These are phyloP conservation scores for Fraxinus velutina DNA, from an alignment of 305 asterid genomes.

Conservation along the genomic window DNA sequence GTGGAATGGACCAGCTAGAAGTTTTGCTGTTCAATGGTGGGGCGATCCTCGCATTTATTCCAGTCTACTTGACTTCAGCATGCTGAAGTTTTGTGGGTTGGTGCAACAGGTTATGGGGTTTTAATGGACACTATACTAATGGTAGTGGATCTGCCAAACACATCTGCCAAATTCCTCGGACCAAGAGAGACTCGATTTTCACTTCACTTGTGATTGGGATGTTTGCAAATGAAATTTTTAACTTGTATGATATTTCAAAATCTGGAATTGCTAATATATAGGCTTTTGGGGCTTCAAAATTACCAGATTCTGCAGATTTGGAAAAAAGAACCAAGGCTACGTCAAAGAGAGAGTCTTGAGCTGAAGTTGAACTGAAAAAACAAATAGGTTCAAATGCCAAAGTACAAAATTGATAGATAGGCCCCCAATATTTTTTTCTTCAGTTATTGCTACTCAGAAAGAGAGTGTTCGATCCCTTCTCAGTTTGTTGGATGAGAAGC, in stretches of 20 bases:
- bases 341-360: constrained; percentile 36
- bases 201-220: neutral
- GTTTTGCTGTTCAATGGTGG: neutral
- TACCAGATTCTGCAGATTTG: constrained; percentile 40
- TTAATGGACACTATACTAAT: neutral
- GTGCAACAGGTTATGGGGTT: neutral
- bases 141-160: neutral
- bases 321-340: constrained; percentile 37
- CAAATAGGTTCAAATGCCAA: constrained; percentile 51
- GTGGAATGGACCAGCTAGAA: neutral
- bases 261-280: constrained; percentile 35
- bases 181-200: neutral
- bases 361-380: constrained; percentile 61
- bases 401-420: constrained; percentile 57
- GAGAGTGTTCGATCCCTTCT: constrained; percentile 83
- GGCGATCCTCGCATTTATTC: neutral
- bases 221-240: neutral
- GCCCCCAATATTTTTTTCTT: constrained; percentile 56
- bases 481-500: constrained; percentile 90
- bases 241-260: neutral
- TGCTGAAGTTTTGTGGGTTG: neutral
- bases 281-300: constrained; percentile 48
- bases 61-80: neutral
- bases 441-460: constrained; percentile 50
- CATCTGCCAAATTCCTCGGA: neutral